phyloP scores from a whole-genome alignment of 768 basidiomycete genomes.

The Vararia minispora region DNA sequence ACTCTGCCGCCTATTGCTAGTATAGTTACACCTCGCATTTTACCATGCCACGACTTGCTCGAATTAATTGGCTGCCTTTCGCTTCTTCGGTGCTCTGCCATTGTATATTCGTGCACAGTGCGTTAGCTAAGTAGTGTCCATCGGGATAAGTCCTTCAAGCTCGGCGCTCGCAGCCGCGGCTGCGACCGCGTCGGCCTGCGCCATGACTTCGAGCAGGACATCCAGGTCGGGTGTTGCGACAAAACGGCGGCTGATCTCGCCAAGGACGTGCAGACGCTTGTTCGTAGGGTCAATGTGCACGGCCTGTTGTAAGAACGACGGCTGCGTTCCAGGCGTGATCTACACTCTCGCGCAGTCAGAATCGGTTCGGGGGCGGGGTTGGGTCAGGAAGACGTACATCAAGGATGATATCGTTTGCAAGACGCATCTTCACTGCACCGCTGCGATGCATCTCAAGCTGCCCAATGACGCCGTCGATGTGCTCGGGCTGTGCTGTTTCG shows the following conservation, averaged over 20 bases:
- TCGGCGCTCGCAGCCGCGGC: slow-evolving; percentile 21
- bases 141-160: slow-evolving; percentile 40
- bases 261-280: slow-evolving; percentile 59
- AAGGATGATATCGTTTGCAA: slow-evolving; percentile 71
- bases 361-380: slow-evolving; percentile 1
- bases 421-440: slow-evolving; percentile 78
- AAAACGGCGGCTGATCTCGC: slow-evolving; percentile 81
- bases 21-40: too few species aligned
- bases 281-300: slow-evolving; percentile 53
- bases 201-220: slow-evolving; percentile 55
- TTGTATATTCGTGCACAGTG: slow-evolving; percentile 1
- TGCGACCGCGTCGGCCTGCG: slow-evolving; percentile 31
- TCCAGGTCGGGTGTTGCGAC: slow-evolving; percentile 80
- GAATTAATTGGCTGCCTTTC: too few species aligned
- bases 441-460: slow-evolving; percentile 78
- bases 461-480: slow-evolving; percentile 71
- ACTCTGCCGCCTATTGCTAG: too few species aligned
- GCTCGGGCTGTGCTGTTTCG: slow-evolving; percentile 12
- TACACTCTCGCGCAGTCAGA: slow-evolving; percentile 17
- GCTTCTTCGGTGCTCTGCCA: too few species aligned
- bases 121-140: slow-evolving; percentile 30
- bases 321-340: slow-evolving; percentile 75
- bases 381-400: slow-evolving; percentile 42
- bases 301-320: slow-evolving; percentile 84
- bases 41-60: too few species aligned